Evolutionary conservation across 768 basidiomycete genomes (phyloP), one percentile per base, ranked within the genome.

Genomic region (Lepiota brunneoincarnata): DNA sequence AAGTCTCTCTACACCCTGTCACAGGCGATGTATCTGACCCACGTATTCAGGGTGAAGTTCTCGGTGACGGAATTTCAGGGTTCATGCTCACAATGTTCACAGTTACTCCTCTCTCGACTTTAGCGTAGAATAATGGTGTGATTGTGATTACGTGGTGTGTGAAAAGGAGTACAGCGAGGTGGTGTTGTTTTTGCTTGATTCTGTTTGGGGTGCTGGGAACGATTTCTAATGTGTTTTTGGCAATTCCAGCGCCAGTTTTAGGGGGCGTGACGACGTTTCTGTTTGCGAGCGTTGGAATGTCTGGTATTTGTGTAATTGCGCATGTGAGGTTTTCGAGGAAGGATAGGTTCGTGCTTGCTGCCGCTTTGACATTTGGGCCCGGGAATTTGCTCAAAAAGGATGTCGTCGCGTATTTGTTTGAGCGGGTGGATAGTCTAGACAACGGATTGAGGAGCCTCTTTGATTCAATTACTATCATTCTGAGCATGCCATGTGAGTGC

Each of bases 191-290:
- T 55, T 90, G 92, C 76, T 80, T 92, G 62, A 84, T 93, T 61
- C 67, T 91, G 14, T 91, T 89, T 57, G 91, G 91, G 10, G 69
- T 90, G 42, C 73, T 93, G 3, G 91, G 90, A 39, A 93, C 93
- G 67, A 70, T 93, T 39, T 86, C 90, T 2, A 91, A 90, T 0
- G 81, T 92, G 39, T 90, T 94, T 71, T 80, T 94, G 15, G 82
- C 90, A 1, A 92, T 94, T 55, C 92, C 91, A 1, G 85, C 87
- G 62, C 75, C 91, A 0, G 90, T 91, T 6, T 77, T 91, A 0
- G 91, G 91, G 1, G 90, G 91, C 2, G 89, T 93, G 3, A 94
- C 90, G 10, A 92, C 91, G 2, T 93, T 93, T 77, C 75, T 93
- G 9, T 93, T 93, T 63, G 86, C 88, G 0, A 84, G 77, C 37